Conservation (phyloP, 2,329 filamentous ascomycete species). For the Aspergillus aculeatinus region DNA sequence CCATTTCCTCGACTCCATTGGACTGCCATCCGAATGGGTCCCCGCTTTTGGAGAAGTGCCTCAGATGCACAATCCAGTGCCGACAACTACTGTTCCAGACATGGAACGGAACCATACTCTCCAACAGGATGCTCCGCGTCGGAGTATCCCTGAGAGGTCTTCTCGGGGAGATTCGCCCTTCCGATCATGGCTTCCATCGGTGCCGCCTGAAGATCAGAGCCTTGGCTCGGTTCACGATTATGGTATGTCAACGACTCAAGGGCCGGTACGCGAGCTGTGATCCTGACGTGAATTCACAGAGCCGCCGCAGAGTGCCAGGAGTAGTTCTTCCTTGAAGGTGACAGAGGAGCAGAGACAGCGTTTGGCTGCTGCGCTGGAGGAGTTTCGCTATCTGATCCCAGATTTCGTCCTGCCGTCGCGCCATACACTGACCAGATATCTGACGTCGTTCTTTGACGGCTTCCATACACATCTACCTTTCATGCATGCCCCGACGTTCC, state of each 20-base stretch:
- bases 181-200: constrained; percentile 35
- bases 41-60: constrained; percentile 27
- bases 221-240: constrained; percentile 33
- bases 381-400: constrained; percentile 18
- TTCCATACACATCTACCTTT: constrained; percentile 64
- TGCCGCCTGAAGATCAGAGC: constrained; percentile 33
- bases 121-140: constrained; percentile 20
- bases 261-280: not conserved
- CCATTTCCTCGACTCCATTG: constrained; percentile 37
- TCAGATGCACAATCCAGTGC: constrained; percentile 25
- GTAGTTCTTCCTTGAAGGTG: constrained; percentile 23
- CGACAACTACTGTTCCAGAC: constrained; percentile 25
- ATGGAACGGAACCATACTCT: constrained; percentile 18
- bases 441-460: constrained; percentile 68
- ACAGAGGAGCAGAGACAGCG: constrained; percentile 5
- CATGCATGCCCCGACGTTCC: constrained; percentile 66
- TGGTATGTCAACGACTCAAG: constrained; percentile 18
- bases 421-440: constrained; percentile 65
- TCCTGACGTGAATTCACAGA: constrained; percentile 18
- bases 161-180: constrained; percentile 35
- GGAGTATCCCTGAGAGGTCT: constrained; percentile 24
- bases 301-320: constrained; percentile 27
- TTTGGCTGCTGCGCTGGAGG: constrained; percentile 7
- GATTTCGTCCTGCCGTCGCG: constrained; percentile 67
- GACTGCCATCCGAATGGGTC: constrained; percentile 36